phyloP scores from a whole-genome alignment of 1,284 basidiomycete species.

The Trichosporon inkin region DNA sequence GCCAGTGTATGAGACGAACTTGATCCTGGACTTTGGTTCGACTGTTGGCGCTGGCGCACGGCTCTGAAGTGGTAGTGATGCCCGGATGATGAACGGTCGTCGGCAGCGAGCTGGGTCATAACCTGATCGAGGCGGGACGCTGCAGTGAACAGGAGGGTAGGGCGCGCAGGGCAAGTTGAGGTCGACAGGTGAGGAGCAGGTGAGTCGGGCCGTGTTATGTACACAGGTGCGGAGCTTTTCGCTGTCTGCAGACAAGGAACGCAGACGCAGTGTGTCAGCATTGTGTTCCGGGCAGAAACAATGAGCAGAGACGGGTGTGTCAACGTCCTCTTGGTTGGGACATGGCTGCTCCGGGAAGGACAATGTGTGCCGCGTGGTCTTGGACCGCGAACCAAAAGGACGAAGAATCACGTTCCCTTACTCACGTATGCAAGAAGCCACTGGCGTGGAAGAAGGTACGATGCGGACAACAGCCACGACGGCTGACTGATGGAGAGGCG shows the following conservation, averaged over 20 bases:
- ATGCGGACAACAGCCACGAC: too few species aligned
- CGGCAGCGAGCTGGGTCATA: slow-evolving; percentile 1
- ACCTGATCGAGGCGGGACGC: not conserved
- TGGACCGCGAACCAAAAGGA: not conserved
- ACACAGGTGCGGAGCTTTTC: not conserved
- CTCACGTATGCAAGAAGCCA: not conserved
- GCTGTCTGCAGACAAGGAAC: not conserved
- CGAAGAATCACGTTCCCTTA: not conserved
- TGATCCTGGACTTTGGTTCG: not conserved
- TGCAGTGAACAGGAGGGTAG: not conserved
- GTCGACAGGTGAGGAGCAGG: not conserved
- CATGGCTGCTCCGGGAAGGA: not conserved
- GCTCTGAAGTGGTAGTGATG: not conserved
- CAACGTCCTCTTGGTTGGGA: not conserved
- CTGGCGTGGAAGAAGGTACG: too few species aligned
- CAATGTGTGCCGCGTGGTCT: not conserved
- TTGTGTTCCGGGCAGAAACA: not conserved
- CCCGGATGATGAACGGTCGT: not conserved
- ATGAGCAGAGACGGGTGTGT: not conserved
- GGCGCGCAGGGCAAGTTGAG: not conserved
- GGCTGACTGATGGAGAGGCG: too few species aligned
- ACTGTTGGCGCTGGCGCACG: not conserved
- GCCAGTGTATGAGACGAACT: not conserved
- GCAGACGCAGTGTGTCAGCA: slow-evolving; percentile 1
- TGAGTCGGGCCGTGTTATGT: not conserved